Base-by-base conservation (phyloP, 2,329 filamentous ascomycete species). In the Hirsutella thompsonii region DNA sequence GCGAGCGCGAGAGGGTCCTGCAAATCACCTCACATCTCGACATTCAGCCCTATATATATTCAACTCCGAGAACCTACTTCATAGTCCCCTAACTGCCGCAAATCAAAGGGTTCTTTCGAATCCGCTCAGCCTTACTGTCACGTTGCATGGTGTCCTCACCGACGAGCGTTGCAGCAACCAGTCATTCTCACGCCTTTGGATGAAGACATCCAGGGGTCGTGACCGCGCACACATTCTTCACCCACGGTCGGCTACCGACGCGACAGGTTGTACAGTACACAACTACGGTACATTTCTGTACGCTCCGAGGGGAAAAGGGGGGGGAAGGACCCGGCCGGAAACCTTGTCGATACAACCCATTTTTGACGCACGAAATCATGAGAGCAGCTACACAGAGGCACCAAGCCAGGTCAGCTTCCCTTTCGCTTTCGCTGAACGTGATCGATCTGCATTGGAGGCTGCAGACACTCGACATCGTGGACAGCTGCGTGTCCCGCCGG, bases 331-430 rank as follows among this genome's bases (percentile, higher is more conserved):
- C 13, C 10, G n/a, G 30, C 10, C 30, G 30, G n/a, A 13, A 32
- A 34, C 32, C 32, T 34, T 34, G 32, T n/a, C 32, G 16, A 13
- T 38, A 11, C 18, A 8, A n/a, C 20, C 14, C 20, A 20, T 11
- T 14, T 39, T 23, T 35, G 16, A 41, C 20, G 23, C 23, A 26
- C 23, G 38, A 13, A 21, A 28, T 13, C 6, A 46, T 46, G 42
- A 43, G 38, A 36, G 18, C n/a, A 28, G 39, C 30, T 5, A 36
- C 38, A 6, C 34, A 38, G 8, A 26, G 34, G 30, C 37, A 39
- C 23, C 32, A n/a, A 20, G 32, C 26, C 18, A 11, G 32, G 16
- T 4, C n/a, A 16, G 23, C 19, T n/a, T 16, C 26, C 5, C 20
- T 20, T 26, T 41, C 18, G 13, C 20, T 20, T 26, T 41, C 18